These are phyloP conservation scores for Russula olivacea DNA, from an alignment of 768 basidiomycete species.

Conservation along the genomic window DNA sequence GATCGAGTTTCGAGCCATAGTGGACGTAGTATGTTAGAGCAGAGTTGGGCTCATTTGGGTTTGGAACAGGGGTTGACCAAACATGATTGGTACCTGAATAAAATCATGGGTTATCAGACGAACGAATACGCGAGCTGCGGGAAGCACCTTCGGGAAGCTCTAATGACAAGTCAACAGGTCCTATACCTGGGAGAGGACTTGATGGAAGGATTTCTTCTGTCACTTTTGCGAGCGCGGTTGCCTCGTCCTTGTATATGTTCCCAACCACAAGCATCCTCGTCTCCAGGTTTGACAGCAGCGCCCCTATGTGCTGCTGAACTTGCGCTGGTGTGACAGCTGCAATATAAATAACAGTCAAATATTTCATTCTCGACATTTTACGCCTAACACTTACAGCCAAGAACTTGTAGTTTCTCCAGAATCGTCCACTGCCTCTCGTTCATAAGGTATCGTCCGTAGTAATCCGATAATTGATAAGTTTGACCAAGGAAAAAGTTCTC, in stretches of 20 bases:
- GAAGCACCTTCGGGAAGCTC: slow-evolving; percentile 61
- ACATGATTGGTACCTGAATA: slow-evolving; percentile 61
- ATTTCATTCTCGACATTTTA: background rate
- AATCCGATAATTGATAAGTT: slow-evolving; percentile 73
- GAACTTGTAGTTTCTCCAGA: slow-evolving; percentile 66
- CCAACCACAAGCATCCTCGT: slow-evolving; percentile 74
- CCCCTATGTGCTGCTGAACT: slow-evolving; percentile 52
- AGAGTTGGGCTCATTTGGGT: slow-evolving; percentile 83
- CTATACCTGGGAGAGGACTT: slow-evolving; percentile 47
- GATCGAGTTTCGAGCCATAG: slow-evolving; percentile 62
- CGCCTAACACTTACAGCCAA: slow-evolving; percentile 54
- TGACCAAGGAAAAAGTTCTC: slow-evolving; percentile 84
- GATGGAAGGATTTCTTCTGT: slow-evolving; percentile 60
- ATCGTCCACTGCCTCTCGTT: slow-evolving; percentile 69
- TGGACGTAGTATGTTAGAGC: slow-evolving; percentile 81
- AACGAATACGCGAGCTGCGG: background rate
- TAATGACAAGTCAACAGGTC: slow-evolving; percentile 49
- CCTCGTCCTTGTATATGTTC: slow-evolving; percentile 82
- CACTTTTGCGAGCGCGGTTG: slow-evolving; percentile 62
- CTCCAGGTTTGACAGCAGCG: slow-evolving; percentile 58
- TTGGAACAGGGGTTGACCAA: slow-evolving; percentile 62
- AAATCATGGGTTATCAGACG: slow-evolving; percentile 3
- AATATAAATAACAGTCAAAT: slow-evolving; percentile 2
- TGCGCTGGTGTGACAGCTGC: slow-evolving; percentile 69
- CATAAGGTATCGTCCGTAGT: slow-evolving; percentile 65